These are phyloP conservation scores for Ensete glaucum DNA, from an alignment of 176 grass and related monocot genomes.

Conservation along the genomic window DNA sequence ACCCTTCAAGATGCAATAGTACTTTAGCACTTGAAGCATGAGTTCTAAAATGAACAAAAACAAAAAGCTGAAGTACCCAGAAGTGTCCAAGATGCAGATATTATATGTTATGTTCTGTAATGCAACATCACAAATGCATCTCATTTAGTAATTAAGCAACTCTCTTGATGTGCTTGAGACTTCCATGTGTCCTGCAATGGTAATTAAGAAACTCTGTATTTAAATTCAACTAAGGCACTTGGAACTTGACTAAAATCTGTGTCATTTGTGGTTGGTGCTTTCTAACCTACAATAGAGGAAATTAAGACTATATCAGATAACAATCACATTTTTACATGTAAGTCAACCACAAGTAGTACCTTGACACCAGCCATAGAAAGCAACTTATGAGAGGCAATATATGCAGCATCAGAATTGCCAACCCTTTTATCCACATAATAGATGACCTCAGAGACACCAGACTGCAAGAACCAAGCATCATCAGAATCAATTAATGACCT, in stretches of 20 bases:
- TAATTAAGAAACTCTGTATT: neutral
- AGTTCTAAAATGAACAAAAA: too few relatives aligned
- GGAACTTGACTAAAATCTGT: slow-evolving; percentile 74
- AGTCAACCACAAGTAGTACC: slow-evolving; percentile 27
- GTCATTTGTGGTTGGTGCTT: slow-evolving; percentile 85
- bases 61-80: too few relatives aligned
- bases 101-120: too few relatives aligned
- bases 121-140: too few relatives aligned
- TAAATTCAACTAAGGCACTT: slow-evolving; percentile 28
- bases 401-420: slow-evolving; percentile 57
- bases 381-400: slow-evolving; percentile 82
- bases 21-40: too few relatives aligned
- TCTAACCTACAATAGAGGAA: slow-evolving; percentile 44
- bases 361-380: slow-evolving; percentile 79
- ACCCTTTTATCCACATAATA: slow-evolving; percentile 92
- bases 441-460: slow-evolving; percentile 93
- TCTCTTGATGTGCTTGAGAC: too few relatives aligned
- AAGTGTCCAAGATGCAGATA: too few relatives aligned
- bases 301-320: neutral
- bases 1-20: too few relatives aligned
- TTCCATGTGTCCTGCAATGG: neutral
- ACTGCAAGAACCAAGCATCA: slow-evolving; percentile 46
- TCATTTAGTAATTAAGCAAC: too few relatives aligned
- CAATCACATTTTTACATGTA: neutral
- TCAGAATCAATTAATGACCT: neutral